Evolutionary conservation across 176 grass and related monocot genomes (phyloP).

Genomic region (Saccharum officinarum): DNA sequence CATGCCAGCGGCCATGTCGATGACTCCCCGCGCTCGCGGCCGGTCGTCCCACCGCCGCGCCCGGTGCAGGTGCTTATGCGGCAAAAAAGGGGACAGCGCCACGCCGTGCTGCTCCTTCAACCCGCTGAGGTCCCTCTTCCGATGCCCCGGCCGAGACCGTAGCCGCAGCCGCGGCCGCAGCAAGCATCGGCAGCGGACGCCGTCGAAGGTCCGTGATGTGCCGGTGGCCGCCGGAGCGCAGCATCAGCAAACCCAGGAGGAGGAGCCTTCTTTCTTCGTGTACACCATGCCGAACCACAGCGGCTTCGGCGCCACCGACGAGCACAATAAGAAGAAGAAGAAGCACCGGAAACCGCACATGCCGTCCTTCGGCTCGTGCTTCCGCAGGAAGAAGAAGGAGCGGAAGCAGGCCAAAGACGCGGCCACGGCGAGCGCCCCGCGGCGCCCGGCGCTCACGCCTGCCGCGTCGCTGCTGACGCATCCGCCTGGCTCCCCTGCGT

Average conservation of each 20-base stretch:
- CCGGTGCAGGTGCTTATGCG: slow-evolving; percentile 23
- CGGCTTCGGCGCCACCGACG: not conserved
- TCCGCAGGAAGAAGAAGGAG: slow-evolving; percentile 46
- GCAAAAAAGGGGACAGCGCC: slow-evolving; percentile 2
- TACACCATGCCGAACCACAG: slow-evolving; percentile 50
- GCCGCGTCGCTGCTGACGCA: slow-evolving; percentile 44
- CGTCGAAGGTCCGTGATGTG: slow-evolving; percentile 34
- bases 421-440: not conserved
- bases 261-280: slow-evolving; percentile 58
- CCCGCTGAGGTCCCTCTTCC: slow-evolving; percentile 47
- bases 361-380: slow-evolving; percentile 49
- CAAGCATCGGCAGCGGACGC: slow-evolving; percentile 20
- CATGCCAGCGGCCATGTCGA: slow-evolving; percentile 36
- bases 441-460: slow-evolving; percentile 42
- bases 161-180: slow-evolving; percentile 7
- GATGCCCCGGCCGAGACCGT: slow-evolving; percentile 27
- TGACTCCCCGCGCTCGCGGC: slow-evolving; percentile 50
- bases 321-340: slow-evolving; percentile 9
- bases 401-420: slow-evolving; percentile 22
- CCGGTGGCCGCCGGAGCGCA: not conserved
- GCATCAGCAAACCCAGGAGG: slow-evolving; percentile 29
- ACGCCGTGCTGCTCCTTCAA: slow-evolving; percentile 41
- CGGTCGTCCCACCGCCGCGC: slow-evolving; percentile 38
- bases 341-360: slow-evolving; percentile 35
- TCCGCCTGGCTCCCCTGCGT: slow-evolving; percentile 30